These are phyloP conservation scores for Lanzia echinophila DNA, from an alignment of 2,329 filamentous ascomycete genomes.

Conservation along the genomic window DNA sequence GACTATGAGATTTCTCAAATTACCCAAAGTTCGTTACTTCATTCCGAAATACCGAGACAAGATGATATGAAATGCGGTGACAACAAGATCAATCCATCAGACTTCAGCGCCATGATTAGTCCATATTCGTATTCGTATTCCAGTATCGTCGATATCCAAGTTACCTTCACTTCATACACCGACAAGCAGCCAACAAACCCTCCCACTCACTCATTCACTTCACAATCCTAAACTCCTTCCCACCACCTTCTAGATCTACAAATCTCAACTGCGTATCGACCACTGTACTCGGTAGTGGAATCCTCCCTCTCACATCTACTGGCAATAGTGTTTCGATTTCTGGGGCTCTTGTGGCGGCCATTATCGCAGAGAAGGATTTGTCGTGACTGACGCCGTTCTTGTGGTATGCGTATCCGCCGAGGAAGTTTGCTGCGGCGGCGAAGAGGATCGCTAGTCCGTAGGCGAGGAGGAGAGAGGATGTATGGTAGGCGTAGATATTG, in stretches of 20 bases:
- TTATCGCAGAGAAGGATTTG: constrained; percentile 18
- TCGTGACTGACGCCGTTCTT: constrained; percentile 15
- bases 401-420: constrained; percentile 15
- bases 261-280: not conserved
- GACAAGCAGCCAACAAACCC: no score
- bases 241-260: constrained; percentile 47
- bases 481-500: constrained; percentile 15
- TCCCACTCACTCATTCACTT: no score
- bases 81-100: no score
- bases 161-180: no score
- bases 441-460: constrained; percentile 15
- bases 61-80: no score
- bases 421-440: constrained; percentile 10
- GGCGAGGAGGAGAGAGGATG: constrained; percentile 11
- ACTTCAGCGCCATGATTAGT: no score
- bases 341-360: constrained; percentile 14
- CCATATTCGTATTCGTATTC: no score
- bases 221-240: constrained; percentile 36
- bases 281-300: not conserved
- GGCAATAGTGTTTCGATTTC: not conserved
- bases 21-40: no score
- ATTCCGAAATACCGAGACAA: no score
- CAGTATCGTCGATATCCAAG: no score
- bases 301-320: not conserved
- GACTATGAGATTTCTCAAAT: no score